Base-by-base conservation (phyloP, 1,139 yeast genomes). In the Pneumocystis murina region DNA sequence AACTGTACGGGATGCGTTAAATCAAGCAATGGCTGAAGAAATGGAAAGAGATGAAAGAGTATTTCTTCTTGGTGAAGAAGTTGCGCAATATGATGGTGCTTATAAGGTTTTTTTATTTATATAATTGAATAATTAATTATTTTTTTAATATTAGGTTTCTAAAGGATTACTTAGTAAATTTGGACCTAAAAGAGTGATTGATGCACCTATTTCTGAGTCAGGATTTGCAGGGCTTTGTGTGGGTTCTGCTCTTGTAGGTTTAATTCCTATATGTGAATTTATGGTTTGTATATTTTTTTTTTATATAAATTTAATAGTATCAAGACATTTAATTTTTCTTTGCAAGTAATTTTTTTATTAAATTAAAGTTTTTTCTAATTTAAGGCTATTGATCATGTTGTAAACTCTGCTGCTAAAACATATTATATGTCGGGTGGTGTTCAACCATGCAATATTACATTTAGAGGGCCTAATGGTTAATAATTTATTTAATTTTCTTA, bases 371-470 rank as follows among this genome's bases (percentile, higher is more conserved):
- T 41, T 14, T 48, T 12, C 10, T 48, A 12, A 48, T 48, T 92
- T 98, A 98, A 92, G 80, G 87, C 98, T 70, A 92, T 92, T 75
- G 99, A 92, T 77, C 98, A 92, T 71, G 92, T 92, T 76, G 83
- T 92, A 78, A 92, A 92, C 82, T 91, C 97, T 65, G 98, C 97
- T 67, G 99, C 97, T 67, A 94, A 92, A 82, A 92, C 98, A 62
- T 88, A 85, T 78, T 92, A 92, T 80, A 92, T 92, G 99, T 87
- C 97, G 68, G 99, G 99, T 76, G 99, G 99, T 80, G 87, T 85
- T 69, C 97, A 91, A 78, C 91, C 91, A 68, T 91, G 97, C 81
- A 91, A 88, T 78, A 88, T 92, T 73, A 91, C 96, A 63, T 58
- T 58, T 38, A 58, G 43, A 58, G 60, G 43, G n/a, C 43, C 60